phyloP scores from a whole-genome alignment of 192 early-diverging fungal genomes.

The Coemansia guatemalensis region DNA sequence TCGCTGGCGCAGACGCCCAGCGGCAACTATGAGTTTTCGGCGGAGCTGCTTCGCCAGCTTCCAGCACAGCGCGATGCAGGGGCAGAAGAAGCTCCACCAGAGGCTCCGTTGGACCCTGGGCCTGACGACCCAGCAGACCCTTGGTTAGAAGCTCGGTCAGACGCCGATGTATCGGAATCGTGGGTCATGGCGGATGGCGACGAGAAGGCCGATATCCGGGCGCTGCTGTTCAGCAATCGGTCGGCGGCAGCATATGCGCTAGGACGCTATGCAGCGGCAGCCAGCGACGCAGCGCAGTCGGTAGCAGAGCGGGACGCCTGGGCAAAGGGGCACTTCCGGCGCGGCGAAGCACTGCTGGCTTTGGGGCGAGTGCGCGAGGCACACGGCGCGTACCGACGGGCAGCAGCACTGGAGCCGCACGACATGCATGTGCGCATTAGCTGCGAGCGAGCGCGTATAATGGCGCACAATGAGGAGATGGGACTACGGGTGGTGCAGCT shows the following conservation, averaged over 20 bases:
- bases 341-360: constrained; percentile 59
- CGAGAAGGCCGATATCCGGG: constrained; percentile 35
- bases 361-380: constrained; percentile 55
- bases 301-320: constrained; percentile 34
- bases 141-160: constrained; percentile 2
- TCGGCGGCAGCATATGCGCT: constrained; percentile 44
- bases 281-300: constrained; percentile 29
- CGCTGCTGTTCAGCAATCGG: constrained; percentile 50
- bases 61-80: not conserved
- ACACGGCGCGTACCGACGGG: constrained; percentile 43
- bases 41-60: constrained; percentile 35
- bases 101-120: not conserved
- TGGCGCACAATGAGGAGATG: constrained; percentile 58
- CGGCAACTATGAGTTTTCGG: constrained; percentile 42
- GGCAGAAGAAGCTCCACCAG: not conserved
- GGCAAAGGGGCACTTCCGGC: constrained; percentile 65
- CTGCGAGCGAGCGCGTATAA: constrained; percentile 57
- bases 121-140: not conserved
- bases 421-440: constrained; percentile 53
- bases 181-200: constrained; percentile 32
- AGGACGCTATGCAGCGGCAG: constrained; percentile 39
- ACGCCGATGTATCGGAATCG: constrained; percentile 4
- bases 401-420: constrained; percentile 53
- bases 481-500: constrained; percentile 68
- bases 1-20: constrained; percentile 23